Evolutionary conservation across 164 flowering plant genomes (phyloP).

Genomic region (Taxillus chinensis): DNA sequence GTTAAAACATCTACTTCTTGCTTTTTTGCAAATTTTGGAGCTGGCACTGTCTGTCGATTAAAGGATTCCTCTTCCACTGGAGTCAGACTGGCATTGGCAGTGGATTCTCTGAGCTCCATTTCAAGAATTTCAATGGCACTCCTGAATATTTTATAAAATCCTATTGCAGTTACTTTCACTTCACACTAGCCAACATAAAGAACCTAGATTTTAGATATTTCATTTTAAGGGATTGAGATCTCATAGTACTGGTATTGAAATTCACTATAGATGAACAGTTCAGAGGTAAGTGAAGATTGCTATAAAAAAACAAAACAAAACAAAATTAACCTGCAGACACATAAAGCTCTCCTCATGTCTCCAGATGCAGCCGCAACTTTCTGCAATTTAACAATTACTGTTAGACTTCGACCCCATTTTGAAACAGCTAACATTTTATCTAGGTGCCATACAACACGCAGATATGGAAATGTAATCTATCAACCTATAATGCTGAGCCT

Average conservation of each 20-base stretch:
- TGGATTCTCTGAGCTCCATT: constrained; percentile 40
- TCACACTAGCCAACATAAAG: too few relatives aligned
- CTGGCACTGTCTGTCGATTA: constrained; percentile 20
- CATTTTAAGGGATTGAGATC: too few relatives aligned
- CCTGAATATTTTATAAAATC: constrained; percentile 31
- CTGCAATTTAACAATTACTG: constrained; percentile 25
- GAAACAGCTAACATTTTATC: background rate
- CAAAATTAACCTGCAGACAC: constrained; percentile 74
- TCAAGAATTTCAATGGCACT: constrained; percentile 75
- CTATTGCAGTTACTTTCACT: background rate
- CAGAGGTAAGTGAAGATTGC: too few relatives aligned
- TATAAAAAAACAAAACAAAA: background rate
- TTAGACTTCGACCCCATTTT: background rate
- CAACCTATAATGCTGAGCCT: too few relatives aligned
- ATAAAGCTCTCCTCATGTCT: constrained; percentile 91
- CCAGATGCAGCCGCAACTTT: constrained; percentile 97
- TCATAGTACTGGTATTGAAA: too few relatives aligned
- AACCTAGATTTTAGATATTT: too few relatives aligned
- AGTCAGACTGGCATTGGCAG: constrained; percentile 9
- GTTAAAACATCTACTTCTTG: constrained; percentile 40
- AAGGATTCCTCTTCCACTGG: constrained; percentile 13
- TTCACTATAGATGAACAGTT: too few relatives aligned
- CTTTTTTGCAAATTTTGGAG: constrained; percentile 11
- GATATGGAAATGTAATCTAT: too few relatives aligned
- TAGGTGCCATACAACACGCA: too few relatives aligned